These are phyloP conservation scores for Rhizopogon rudus DNA, from an alignment of 768 basidiomycete species.

Conservation along the genomic window DNA sequence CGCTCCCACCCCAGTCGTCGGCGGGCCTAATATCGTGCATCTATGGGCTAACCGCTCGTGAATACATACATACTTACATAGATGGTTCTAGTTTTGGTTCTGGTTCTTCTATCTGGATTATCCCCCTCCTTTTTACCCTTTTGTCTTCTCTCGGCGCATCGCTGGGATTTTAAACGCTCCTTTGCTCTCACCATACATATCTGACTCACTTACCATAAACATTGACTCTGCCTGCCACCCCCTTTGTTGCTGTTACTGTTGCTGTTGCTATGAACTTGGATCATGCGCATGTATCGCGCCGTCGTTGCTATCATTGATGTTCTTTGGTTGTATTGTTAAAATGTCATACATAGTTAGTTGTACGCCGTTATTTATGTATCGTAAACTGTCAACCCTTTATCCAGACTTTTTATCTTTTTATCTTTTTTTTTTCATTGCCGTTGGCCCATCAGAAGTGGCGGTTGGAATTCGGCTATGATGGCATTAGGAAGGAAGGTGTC, in stretches of 20 bases:
- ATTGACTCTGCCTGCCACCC: slow-evolving; percentile 11
- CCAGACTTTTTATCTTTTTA: not conserved
- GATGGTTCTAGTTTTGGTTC: not conserved
- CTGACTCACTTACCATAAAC: not conserved
- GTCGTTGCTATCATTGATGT: too few relatives aligned
- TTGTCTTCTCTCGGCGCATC: not conserved
- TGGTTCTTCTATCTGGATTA: slow-evolving; percentile 2
- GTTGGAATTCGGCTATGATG: not conserved
- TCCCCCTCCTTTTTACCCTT: not conserved
- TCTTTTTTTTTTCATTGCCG: not conserved
- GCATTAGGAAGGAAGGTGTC: not conserved
- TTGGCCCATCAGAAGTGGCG: not conserved
- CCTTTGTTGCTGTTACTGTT: not conserved
- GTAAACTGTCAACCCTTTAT: not conserved
- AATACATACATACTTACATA: slow-evolving; percentile 6
- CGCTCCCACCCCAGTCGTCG: slow-evolving; percentile 29
- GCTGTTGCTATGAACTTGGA: slow-evolving; percentile 1
- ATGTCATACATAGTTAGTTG: too few relatives aligned
- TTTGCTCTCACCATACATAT: not conserved
- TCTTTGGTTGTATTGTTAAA: slow-evolving; percentile 18
- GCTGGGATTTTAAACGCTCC: not conserved
- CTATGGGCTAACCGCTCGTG: slow-evolving; percentile 28
- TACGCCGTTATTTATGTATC: not conserved
- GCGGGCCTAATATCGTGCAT: slow-evolving; percentile 29
- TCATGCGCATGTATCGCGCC: too few relatives aligned